Evolutionary conservation across 441 rosid genomes (phyloP).

Genomic region (Codiaeum variegatum): DNA sequence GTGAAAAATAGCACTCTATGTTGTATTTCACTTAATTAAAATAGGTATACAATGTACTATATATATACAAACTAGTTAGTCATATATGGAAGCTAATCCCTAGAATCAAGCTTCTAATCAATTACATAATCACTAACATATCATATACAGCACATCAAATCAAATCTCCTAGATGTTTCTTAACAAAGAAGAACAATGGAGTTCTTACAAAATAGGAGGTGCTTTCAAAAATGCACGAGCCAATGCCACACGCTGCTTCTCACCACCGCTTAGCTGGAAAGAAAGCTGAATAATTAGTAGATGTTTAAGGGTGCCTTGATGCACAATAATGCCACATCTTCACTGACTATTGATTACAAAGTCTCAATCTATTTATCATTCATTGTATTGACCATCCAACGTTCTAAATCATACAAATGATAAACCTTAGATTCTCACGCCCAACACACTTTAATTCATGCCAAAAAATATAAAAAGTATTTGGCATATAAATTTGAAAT

Average conservation of each 20-base stretch:
- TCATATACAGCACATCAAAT: too few species aligned
- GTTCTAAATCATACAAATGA: neutral
- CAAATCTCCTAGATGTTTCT: too few species aligned
- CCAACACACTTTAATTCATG: neutral
- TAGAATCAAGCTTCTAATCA: too few species aligned
- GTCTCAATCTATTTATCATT: neutral
- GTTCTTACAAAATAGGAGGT: slow-evolving; percentile 81
- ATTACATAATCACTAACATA: too few species aligned
- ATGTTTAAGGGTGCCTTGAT: slow-evolving; percentile 13
- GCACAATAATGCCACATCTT: slow-evolving; percentile 6
- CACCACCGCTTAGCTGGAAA: slow-evolving; percentile 95
- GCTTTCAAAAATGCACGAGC: slow-evolving; percentile 94
- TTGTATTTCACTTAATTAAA: too few species aligned
- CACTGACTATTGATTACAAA: slow-evolving; percentile 4
- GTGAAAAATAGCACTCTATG: too few species aligned
- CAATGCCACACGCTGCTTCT: slow-evolving; percentile 96
- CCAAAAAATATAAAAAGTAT: too few species aligned
- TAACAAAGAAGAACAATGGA: slow-evolving; percentile 13
- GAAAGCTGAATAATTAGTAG: slow-evolving; percentile 3
- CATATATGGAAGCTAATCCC: too few species aligned
- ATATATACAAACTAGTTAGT: too few species aligned
- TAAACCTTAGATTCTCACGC: neutral
- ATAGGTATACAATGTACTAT: too few species aligned
- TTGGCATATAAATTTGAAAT: too few species aligned
- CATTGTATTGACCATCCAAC: neutral